Conservation (phyloP, 2,329 filamentous ascomycete species). For the Arthrobotrys musiformis region DNA sequence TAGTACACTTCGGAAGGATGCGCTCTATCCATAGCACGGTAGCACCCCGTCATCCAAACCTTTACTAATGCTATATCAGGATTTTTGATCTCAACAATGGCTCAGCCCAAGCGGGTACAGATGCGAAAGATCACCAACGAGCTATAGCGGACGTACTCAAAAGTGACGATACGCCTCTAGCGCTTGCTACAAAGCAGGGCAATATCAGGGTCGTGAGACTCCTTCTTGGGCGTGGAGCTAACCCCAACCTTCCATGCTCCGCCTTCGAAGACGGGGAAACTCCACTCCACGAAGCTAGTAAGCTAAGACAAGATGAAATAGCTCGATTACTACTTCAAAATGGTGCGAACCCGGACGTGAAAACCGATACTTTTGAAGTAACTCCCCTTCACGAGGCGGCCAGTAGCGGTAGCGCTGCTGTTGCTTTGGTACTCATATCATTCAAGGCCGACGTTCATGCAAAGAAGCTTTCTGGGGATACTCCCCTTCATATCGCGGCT, state of each 20-base stretch:
- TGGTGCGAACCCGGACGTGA: not conserved
- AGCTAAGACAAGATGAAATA: not conserved
- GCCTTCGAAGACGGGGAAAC: not conserved
- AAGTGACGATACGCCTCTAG: conserved; percentile 20
- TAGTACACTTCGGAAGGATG: too few relatives aligned
- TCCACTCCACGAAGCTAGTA: conserved; percentile 36
- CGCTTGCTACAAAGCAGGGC: conserved; percentile 19
- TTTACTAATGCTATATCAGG: too few relatives aligned
- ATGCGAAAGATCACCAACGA: not conserved
- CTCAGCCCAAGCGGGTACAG: not conserved
- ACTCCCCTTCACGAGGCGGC: conserved; percentile 34
- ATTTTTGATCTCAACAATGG: not conserved
- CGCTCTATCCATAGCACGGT: too few relatives aligned
- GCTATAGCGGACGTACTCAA: not conserved
- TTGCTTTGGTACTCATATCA: not conserved
- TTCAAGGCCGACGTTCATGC: conserved; percentile 13
- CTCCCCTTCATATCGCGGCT: conserved; percentile 33
- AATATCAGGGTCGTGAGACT: not conserved
- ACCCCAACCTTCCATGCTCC: conserved; percentile 29
- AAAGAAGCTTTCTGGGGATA: conserved; percentile 3
- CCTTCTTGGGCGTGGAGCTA: conserved; percentile 12
- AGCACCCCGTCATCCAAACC: too few relatives aligned
- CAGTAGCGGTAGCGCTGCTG: not conserved
- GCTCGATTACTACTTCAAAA: conserved; percentile 1
- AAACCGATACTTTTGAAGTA: not conserved